Evolutionary conservation across 805 yeast genomes (phyloP).

Genomic region (Saccharomycopsis selenospora): DNA sequence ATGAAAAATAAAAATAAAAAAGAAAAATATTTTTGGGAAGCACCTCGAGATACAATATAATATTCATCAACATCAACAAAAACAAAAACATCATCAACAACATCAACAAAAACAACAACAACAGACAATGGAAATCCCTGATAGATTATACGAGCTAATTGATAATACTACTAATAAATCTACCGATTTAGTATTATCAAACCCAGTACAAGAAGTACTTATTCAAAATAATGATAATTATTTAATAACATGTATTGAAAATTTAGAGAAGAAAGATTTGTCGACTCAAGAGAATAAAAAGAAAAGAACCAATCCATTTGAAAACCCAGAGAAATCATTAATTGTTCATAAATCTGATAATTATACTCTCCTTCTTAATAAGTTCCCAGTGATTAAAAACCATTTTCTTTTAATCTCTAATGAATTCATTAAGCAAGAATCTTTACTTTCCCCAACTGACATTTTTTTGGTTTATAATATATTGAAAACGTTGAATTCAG

Average conservation of each 20-base stretch:
- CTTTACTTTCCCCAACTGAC: slow-evolving; percentile 68
- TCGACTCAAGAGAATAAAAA: slow-evolving; percentile 32
- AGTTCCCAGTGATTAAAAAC: slow-evolving; percentile 74
- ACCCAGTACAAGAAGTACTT: slow-evolving; percentile 9
- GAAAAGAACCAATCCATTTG: slow-evolving; percentile 59
- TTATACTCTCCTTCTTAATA: slow-evolving; percentile 68
- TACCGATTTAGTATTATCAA: slow-evolving; percentile 8
- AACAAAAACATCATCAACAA: not conserved
- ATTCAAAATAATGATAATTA: slow-evolving; percentile 12
- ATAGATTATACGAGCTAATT: slow-evolving; percentile 7
- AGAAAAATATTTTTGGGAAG: no score
- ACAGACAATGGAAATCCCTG: slow-evolving; percentile 12
- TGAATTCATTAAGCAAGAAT: slow-evolving; percentile 60
- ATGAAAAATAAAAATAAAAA: no score
- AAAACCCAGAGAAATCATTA: slow-evolving; percentile 68
- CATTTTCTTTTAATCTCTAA: slow-evolving; percentile 79
- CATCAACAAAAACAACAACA: no score
- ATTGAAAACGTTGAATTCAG: slow-evolving; percentile 40
- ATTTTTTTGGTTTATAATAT: slow-evolving; percentile 51
- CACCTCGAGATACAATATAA: no score
- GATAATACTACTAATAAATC: slow-evolving; percentile 10
- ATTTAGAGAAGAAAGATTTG: slow-evolving; percentile 28
- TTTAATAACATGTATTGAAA: slow-evolving; percentile 23
- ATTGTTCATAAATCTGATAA: slow-evolving; percentile 47
- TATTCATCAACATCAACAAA: not conserved